Base-by-base conservation (phyloP, 2,329 filamentous ascomycete genomes). In the Chrysosporium queenslandicum region DNA sequence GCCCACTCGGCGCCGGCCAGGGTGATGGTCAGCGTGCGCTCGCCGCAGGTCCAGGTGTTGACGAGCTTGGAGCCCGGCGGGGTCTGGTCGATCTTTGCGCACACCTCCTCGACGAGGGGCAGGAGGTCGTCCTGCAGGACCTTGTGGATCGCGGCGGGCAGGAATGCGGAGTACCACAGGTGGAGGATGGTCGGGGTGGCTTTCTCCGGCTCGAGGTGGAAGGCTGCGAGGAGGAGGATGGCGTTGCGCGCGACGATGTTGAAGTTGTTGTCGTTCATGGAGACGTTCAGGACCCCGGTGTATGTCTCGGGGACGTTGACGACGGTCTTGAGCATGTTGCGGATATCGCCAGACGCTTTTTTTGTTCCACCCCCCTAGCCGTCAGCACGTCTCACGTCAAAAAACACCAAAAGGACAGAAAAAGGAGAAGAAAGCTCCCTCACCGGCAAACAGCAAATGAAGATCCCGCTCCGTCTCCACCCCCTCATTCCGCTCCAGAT, bases 111-210 rank as follows among this genome's bases (percentile, higher is more conserved):
- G 9, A 75, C 62, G 1, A 64, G 50, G 1, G 66, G 65, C 0
- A 62, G 55, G 11, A 72, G 54, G 0, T 50, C 39, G 0, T 45
- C 21, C 12, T 59, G 55, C 2, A 73, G 54, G 1, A 56, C 36
- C 0, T 59, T 16, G 9, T 20, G 9, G 1, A 64, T 7, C 12
- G 23, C 29, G 9, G 49, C 14, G 2, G 40, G 49, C 9, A 74
- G 18, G 3, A 66, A 48, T 1, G 68, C 67, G 0, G 73, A 77
- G 58, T 75, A 76, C 73, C 72, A 76, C 3, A 74, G 7, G 57
- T 75, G 71, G 1, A 73, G 55, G 41, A 74, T 72, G 14, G 60
- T 61, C 0, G 65, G 62, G 1, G 60, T 55, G 0, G 63, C 65
- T 4, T 54, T 53, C 0, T 62, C 54, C 0, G 55, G 37, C 0